Evolutionary conservation across 129 eudicot species (phyloP), one percentile per base, ranked within the genome.

Genomic region (Arctium minus): DNA sequence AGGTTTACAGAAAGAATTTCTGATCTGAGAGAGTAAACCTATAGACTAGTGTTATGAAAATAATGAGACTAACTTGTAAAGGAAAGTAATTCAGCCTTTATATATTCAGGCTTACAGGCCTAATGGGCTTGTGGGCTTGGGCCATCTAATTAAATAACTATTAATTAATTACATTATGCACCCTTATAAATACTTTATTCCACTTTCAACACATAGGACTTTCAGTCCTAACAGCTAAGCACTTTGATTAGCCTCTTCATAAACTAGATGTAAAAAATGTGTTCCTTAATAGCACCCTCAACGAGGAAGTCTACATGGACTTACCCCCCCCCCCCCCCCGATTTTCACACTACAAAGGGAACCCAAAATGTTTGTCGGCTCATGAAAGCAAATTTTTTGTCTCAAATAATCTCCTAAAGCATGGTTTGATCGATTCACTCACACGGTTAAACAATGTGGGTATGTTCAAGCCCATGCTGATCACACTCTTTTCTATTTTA

Each of bases 271-370:
- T 79, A 5, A 22, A 79, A 22, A 65, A 37, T 27, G 36, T 18
- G 4, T 79, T 79, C 5, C 17, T 79, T 1, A 42, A 67, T 37
- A 67, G 76, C 22, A 75, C 68, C 40, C 40, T 10, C 67, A 64
- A 32, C 48, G 74, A 79, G 27, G 50, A 79, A 64, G 75, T 79
- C 56, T 79, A 79, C 42, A 69, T 79, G 68, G 72, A 67, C 11
- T 17, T 46, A 5, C 67, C 64, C 30, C 27, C 27, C 27, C 27
- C 27, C 27, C 27, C 27, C 27, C 27, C 62, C 17, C 10, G 75
- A 27, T 1, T 10, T 37, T 1, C 30, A 79, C 1, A 12, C 5
- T 18, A 2, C 30, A 10, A 10, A n/a, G 39, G 29, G 22, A 22
- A 30, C 17, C 12, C 6, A 69, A 6, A 69, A 79, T 2, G 83